Evolutionary conservation across 768 basidiomycete species (phyloP).

Genomic region (Pleurotus pulmonarius): DNA sequence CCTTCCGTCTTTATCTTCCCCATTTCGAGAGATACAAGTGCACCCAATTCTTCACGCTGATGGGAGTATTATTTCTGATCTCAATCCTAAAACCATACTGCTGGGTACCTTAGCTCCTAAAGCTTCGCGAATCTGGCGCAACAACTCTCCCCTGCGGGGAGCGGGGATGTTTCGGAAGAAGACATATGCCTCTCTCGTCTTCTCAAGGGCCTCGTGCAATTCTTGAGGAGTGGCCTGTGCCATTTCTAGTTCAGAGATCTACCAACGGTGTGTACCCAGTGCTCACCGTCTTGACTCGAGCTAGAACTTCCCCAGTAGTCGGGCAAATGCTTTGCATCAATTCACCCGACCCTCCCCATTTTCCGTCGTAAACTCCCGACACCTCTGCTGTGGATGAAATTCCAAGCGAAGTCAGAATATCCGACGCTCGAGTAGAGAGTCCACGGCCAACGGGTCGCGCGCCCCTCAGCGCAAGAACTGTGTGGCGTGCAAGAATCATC

Average conservation of each 20-base stretch:
- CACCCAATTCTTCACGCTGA: slow-evolving; percentile 75
- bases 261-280: not conserved
- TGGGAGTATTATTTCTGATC: slow-evolving; percentile 8
- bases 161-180: slow-evolving; percentile 76
- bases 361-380: slow-evolving; percentile 77
- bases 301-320: slow-evolving; percentile 83
- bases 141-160: slow-evolving; percentile 82
- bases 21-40: slow-evolving; percentile 85
- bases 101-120: slow-evolving; percentile 64
- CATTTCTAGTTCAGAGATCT: slow-evolving; percentile 9
- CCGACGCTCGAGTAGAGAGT: slow-evolving; percentile 69
- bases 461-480: slow-evolving; percentile 11
- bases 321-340: slow-evolving; percentile 73
- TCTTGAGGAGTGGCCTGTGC: slow-evolving; percentile 68
- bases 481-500: slow-evolving; percentile 26
- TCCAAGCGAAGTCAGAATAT: slow-evolving; percentile 60
- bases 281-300: slow-evolving; percentile 64
- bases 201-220: slow-evolving; percentile 62
- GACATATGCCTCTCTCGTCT: slow-evolving; percentile 69
- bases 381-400: slow-evolving; percentile 56
- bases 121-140: slow-evolving; percentile 84
- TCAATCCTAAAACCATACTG: not conserved
- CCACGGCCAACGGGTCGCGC: slow-evolving; percentile 30
- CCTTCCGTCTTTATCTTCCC: slow-evolving; percentile 91
- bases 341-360: slow-evolving; percentile 77